Percentiles rank a stretch among this genome's conserved stretches.
Evolutionary conservation across 768 basidiomycete species (phyloP).

Genomic region (Macrolepiota dolichaula): DNA sequence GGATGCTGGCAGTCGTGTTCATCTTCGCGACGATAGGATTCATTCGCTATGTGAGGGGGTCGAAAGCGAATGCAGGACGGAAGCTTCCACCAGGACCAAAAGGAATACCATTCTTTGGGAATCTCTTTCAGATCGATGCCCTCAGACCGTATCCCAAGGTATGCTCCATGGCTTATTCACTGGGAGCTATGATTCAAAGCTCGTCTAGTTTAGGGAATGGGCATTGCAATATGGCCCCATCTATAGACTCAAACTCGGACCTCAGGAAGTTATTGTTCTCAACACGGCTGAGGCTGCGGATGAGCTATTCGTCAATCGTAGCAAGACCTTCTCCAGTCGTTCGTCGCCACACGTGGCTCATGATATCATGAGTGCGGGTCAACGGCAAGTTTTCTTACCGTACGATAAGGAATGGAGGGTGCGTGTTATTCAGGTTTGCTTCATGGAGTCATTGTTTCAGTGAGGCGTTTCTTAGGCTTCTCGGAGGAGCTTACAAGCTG

Average conservation of each 20-base stretch:
- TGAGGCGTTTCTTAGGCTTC: constrained; percentile 15
- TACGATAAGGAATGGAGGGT: constrained; percentile 27
- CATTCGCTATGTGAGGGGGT: constrained; percentile 2
- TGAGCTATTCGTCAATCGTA: constrained; percentile 22
- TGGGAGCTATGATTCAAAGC: not conserved
- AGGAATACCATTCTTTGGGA: constrained; percentile 28
- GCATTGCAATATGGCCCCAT: constrained; percentile 25
- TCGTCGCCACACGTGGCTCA: constrained; percentile 27
- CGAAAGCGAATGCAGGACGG: constrained; percentile 1
- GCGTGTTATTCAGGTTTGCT: not conserved
- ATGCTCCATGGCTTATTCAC: not conserved
- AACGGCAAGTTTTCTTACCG: constrained; percentile 23
- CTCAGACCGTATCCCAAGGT: constrained; percentile 24
- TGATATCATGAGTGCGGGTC: constrained; percentile 27
- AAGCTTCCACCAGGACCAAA: constrained; percentile 27
- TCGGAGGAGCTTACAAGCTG: constrained; percentile 19
- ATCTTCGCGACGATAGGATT: not conserved
- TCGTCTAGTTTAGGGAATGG: constrained; percentile 23
- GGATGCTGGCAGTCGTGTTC: constrained; percentile 5
- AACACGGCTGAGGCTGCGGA: constrained; percentile 22
- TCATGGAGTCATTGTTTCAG: not conserved
- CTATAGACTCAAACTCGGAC: constrained; percentile 23
- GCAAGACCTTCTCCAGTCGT: constrained; percentile 23
- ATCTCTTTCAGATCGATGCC: constrained; percentile 26
- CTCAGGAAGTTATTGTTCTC: constrained; percentile 23